Evolutionary conservation across 345 rosid genomes (phyloP), one percentile per base, ranked within the genome.

Genomic region (Geranium rotundifolium): DNA sequence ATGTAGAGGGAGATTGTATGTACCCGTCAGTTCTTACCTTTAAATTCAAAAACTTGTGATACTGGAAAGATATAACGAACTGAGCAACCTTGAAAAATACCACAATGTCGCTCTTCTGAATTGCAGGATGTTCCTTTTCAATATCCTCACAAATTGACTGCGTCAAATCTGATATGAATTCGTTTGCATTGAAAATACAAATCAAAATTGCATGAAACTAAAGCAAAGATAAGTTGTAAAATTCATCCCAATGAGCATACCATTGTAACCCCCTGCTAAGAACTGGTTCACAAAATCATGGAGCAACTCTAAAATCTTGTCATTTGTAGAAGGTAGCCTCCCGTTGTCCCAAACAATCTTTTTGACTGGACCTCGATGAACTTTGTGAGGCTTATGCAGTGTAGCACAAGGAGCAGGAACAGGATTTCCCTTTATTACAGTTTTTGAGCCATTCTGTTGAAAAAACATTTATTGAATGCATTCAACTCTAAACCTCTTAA

Each of bases 251-350:
- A 46, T 46, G 13, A 7, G 68, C 60, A 30, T 86, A 90, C 99
- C 96, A 76, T 86, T 93, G 78, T 86, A 93, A 56, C 92, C 89
- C 49, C 97, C 90, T 30, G 87, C 77, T 62, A 93, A 73, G 75
- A 93, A 85, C 73, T 90, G 96, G 63, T 77, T 80, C 69, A 86
- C 59, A 72, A 93, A 86, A 78, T 84, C 92, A 76, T 86, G 86
- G 68, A 90, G 81, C 80, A 82, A 65, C 68, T 72, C 78, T 73
- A 88, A 65, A 75, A 83, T 73, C 29, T 73, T 79, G 60, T 73
- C 82, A 72, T 76, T 82, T 29, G 72, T 74, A 68, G 79, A 59
- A 27, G 83, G 80, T 61, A 85, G 62, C 31, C 73, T 75, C 65
- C 82, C 86, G 62, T 82, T 73, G 71, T 86, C 96, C 82, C 82